Evolutionary conservation across 1,284 basidiomycete genomes (phyloP), one percentile per base, ranked within the genome.

Genomic region (Inonotus obliquus): DNA sequence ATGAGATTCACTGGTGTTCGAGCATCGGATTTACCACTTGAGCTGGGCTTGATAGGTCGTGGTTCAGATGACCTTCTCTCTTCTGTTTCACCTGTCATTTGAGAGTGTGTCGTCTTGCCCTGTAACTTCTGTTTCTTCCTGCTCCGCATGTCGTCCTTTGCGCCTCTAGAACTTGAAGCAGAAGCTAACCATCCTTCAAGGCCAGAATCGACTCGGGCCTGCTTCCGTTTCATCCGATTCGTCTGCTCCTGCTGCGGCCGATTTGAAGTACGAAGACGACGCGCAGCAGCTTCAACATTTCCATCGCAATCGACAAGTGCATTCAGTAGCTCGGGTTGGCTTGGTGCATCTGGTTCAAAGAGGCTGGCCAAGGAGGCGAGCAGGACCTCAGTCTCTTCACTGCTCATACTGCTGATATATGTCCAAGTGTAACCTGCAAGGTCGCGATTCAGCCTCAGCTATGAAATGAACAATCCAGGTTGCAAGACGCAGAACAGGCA

Each of bases 351-450:
- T 32, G 70, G 68, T 13, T 76, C 72, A 6, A 91, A 69, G 5
- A 89, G 74, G 69, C 88, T 91, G 21, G 77, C 74, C 19, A 90
- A 80, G 59, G 89, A 75, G 11, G 82, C 87, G 54, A 92, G 76
- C 41, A 90, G 76, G 1, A 76, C 82, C 27, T 92, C 89, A 0
- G 87, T 92, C 71, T 91, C 89, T 27, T 71, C 69, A 29, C 14
- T 19, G 19, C 19, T 4, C 47, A 49, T 49, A 25, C 7, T n/a
- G n/a, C n/a, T n/a, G n/a, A n/a, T n/a, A n/a, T n/a, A n/a, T n/a
- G n/a, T n/a, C n/a, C n/a, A n/a, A n/a, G n/a, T n/a, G n/a, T n/a
- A n/a, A n/a, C n/a, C n/a, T n/a, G 41, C 41, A 45, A 4, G 41
- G 41, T n/a, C 21, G 5, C 5, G 21, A 45, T 21, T 45, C 21